Base-by-base conservation (phyloP, 371 early-diverging fungal species). In the Syncephalastrum monosporum region DNA sequence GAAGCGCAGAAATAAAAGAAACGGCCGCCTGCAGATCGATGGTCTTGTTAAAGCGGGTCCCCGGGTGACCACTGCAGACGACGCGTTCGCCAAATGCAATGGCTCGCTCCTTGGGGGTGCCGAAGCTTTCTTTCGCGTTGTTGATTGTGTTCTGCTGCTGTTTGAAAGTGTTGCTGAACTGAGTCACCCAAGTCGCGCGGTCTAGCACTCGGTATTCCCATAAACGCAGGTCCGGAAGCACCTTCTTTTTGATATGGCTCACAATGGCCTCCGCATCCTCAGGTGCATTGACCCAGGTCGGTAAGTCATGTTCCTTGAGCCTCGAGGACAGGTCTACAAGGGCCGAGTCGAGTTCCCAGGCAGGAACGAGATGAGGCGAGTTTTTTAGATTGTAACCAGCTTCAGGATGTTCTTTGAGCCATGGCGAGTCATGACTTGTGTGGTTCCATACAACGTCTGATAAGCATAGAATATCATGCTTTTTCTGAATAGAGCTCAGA, bases 381-480 rank as follows among this genome's bases (percentile, higher is more conserved):
- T 94, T 98, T 53, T 87, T 75, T 44, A 98, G 71, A 58, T 96
- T 98, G 68, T 96, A 98, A 5, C 97, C 95, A 53, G 96, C 93
- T 71, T 97, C 97, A 3, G 99, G 99, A 68, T 97, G 97, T 27
- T 93, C 85, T 60, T 86, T 72, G 24, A 98, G 83, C 91, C 96
- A 98, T 5, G 67, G 75, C 12, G 91, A 90, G 66, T 96, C 90
- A 71, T 86, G 81, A 25, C 97, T 92, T 6, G 97, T 97, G 67
- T 98, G 99, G 75, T 98, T 98, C 95, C 95, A 97, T 2, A 98
- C 99, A 55, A 98, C 88, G 70, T 98, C 99, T 14, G 94, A 92
- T 47, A 92, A 69, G 54, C 87, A 82, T 42, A 97, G 68, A 29
- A 95, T 82, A 5, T 87, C 88, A 57, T 85, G 83, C 23, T 86